Conservation (phyloP, 2,329 filamentous ascomycete genomes). For the Clonostachys rhizophaga region DNA sequence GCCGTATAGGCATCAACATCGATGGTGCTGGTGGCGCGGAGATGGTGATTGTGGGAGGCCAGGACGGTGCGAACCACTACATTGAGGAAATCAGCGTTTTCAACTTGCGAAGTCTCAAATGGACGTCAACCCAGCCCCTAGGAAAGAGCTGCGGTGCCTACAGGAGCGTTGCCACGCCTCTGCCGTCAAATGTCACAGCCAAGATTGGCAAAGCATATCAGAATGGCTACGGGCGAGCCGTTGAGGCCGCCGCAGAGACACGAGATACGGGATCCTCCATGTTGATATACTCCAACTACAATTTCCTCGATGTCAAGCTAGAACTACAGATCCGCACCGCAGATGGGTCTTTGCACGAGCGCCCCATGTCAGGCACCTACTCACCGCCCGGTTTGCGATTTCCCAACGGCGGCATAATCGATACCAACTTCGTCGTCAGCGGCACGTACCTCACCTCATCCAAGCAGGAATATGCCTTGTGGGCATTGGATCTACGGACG, state of each 20-base stretch:
- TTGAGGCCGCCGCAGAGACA: constrained; percentile 26
- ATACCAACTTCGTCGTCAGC: constrained; percentile 94
- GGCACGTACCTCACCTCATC: constrained; percentile 96
- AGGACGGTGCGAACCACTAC: constrained; percentile 97
- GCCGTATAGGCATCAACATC: constrained; percentile 80
- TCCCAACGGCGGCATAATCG: constrained; percentile 91
- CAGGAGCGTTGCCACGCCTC: constrained; percentile 85
- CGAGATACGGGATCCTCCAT: constrained; percentile 65
- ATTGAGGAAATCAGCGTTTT: constrained; percentile 99
- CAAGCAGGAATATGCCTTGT: constrained; percentile 96
- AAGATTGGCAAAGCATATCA: constrained; percentile 60
- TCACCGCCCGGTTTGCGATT: constrained; percentile 92
- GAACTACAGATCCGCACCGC: constrained; percentile 85
- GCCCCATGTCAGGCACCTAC: constrained; percentile 80
- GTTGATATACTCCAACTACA: constrained; percentile 99
- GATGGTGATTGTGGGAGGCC: constrained; percentile 95
- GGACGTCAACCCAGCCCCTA: constrained; percentile 83
- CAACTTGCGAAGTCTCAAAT: constrained; percentile 90
- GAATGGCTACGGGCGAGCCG: constrained; percentile 34
- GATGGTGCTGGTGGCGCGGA: constrained; percentile 91
- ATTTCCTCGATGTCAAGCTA: constrained; percentile 94
- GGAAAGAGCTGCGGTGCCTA: constrained; percentile 96
- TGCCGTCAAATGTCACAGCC: constrained; percentile 61
- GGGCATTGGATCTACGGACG: constrained; percentile 85
- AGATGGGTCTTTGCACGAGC: constrained; percentile 81